Evolutionary conservation across 108 stramenopile species (phyloP), one percentile per base, ranked within the genome.

Genomic region (Thalassiosira profunda): DNA sequence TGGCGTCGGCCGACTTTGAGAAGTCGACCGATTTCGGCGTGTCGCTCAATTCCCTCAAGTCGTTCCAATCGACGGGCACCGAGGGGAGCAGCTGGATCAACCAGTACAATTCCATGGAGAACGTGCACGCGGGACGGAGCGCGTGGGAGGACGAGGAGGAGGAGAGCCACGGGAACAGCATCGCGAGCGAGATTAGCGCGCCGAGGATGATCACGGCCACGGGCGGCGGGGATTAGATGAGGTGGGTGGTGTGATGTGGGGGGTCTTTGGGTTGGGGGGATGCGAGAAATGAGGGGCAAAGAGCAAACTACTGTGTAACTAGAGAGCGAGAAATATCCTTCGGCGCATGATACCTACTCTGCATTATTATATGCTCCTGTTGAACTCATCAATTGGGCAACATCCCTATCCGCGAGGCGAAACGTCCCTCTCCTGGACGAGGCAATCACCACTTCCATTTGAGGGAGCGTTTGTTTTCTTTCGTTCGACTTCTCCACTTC

Each of bases 361-460:
- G n/a, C n/a, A n/a, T n/a, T n/a, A n/a, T n/a, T n/a, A n/a, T n/a
- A n/a, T n/a, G n/a, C n/a, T n/a, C n/a, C n/a, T n/a, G n/a, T n/a
- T n/a, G n/a, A n/a, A n/a, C n/a, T n/a, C 58, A 74, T 57, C 30
- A 74, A 42, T 2, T n/a, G 11, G 35, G 18, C 40, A 29, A 74
- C 34, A 33, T 74, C 73, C 34, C 36, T 7, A 20, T 74, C 58
- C 5, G 57, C 48, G 38, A 74, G 64, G 1, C 64, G 73, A 53
- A 66, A 43, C 23, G 45, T 74, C 17, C 73, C 73, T 57, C 23
- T 45, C 17, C 30, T 74, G n/a, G 73, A 28, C 18, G 73, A 65
- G 12, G 64, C 38, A 60, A 74, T 30, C 3, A 74, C 73, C 33
- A 74, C 64, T 52, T 74, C 73, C 64, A 74, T 66, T 42, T 31